Base-by-base conservation (phyloP, 2,329 filamentous ascomycete species). In the Penicillium freii region DNA sequence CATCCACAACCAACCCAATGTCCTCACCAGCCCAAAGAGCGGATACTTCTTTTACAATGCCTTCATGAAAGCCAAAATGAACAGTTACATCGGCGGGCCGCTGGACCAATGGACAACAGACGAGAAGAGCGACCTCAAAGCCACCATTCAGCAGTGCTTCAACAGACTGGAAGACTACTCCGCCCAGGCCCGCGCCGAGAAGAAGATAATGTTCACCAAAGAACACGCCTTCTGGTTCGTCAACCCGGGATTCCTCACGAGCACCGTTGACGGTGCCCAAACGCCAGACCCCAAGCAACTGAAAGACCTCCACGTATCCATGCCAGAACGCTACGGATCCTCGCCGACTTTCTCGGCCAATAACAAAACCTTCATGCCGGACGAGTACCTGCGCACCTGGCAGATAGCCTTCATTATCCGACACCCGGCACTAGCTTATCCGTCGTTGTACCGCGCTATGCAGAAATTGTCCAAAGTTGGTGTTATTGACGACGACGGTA, bases 401-500 rank as follows among this genome's bases (percentile, higher is more conserved):
- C 62, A 62, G 27, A 60, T 71, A 0, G 67, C 71, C 1, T 73
- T 76, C 52, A 61, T 75, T 33, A 72, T 77, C 56, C 66, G 74
- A 3, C 73, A 77, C 54, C 75, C 75, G 5, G 73, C 72, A 8
- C 57, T 77, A 34, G 63, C 67, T 21, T 76, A 74, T 42, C 69
- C 73, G 2, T 77, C 75, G 0, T 58, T 67, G 25, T 73, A 72
- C 56, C 73, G 74, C 1, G 68, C 68, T 13, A 62, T 66, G 50
- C 21, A 55, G 11, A 62, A 65, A 29, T 43, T 68, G 15, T 54
- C 64, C 25, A 23, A 52, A 1, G 46, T 23, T 0, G 59, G 64
- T 9, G 15, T 51, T 13, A n/a, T 62, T 9, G 52, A 63, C 21
- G 48, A 57, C 1, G 54, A 62, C 13, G 57, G 56, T 1, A 21